These are phyloP conservation scores for Radiomyces spectabilis DNA, from an alignment of 192 early-diverging fungal species.

Conservation along the genomic window DNA sequence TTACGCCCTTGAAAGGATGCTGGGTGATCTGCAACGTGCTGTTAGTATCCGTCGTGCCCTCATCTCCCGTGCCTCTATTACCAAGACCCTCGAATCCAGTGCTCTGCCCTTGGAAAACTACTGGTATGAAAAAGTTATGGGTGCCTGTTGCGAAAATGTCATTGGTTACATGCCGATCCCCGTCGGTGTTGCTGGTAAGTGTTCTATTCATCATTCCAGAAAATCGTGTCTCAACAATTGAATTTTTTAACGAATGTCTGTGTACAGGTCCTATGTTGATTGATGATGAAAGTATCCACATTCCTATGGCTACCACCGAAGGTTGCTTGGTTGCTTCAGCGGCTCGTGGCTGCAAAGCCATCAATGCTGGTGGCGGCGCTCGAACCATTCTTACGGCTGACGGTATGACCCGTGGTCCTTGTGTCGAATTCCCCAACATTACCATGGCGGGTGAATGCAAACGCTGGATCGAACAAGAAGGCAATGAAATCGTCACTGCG, in stretches of 20 bases:
- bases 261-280: conserved; percentile 60
- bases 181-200: conserved; percentile 74
- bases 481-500: conserved; percentile 52
- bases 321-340: conserved; percentile 86
- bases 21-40: conserved; percentile 73
- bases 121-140: conserved; percentile 83
- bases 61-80: conserved; percentile 58
- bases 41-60: conserved; percentile 75
- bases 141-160: conserved; percentile 94
- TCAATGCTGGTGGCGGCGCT: conserved; percentile 81
- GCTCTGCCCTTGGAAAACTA: conserved; percentile 77
- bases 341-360: conserved; percentile 92
- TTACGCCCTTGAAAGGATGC: conserved; percentile 84
- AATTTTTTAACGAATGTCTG: too few species aligned
- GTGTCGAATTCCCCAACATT: conserved; percentile 75
- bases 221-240: too few species aligned
- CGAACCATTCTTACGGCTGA: conserved; percentile 70
- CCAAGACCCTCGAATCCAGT: conserved; percentile 58
- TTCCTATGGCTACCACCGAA: conserved; percentile 96
- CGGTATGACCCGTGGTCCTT: conserved; percentile 91
- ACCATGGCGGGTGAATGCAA: conserved; percentile 58
- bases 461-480: conserved; percentile 65
- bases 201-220: not conserved
- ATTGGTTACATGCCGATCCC: conserved; percentile 90
- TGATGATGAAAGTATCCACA: conserved; percentile 72